Conservation (phyloP, 2,329 filamentous ascomycete genomes). For the Pseudogymnoascus sp. region DNA sequence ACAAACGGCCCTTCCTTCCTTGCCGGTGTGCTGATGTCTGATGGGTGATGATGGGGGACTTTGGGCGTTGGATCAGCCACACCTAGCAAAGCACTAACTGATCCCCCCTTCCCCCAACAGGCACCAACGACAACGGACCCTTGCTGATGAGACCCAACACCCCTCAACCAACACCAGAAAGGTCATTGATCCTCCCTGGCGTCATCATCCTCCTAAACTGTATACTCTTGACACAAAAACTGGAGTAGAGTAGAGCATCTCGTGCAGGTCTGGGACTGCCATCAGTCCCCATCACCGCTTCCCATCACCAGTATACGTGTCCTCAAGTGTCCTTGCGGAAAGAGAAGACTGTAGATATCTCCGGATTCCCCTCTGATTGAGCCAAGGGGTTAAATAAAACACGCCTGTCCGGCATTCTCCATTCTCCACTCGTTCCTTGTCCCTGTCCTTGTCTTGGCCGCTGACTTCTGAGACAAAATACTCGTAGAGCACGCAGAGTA, state of each 20-base stretch:
- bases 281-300: background rate
- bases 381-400: conserved; percentile 4
- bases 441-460: conserved; percentile 5
- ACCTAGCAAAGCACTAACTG: conserved; percentile 2
- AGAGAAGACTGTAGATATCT: background rate
- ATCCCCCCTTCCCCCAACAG: background rate
- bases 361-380: background rate
- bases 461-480: conserved; percentile 7
- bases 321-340: background rate
- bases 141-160: conserved; percentile 8
- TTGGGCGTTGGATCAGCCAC: conserved; percentile 4
- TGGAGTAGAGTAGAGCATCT: background rate
- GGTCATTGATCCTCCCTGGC: background rate
- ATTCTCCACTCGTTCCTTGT: conserved; percentile 6
- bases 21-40: background rate
- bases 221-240: conserved; percentile 5
- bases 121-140: conserved; percentile 3
- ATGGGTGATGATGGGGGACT: background rate
- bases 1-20: background rate
- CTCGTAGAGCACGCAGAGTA: background rate
- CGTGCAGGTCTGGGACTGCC: background rate
- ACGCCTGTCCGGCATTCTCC: background rate
- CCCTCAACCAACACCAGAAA: background rate
- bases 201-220: background rate
- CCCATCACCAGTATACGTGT: background rate